These are phyloP conservation scores for Blechomonas ayalai DNA, from an alignment of 208 protist genomes.

Conservation along the genomic window DNA sequence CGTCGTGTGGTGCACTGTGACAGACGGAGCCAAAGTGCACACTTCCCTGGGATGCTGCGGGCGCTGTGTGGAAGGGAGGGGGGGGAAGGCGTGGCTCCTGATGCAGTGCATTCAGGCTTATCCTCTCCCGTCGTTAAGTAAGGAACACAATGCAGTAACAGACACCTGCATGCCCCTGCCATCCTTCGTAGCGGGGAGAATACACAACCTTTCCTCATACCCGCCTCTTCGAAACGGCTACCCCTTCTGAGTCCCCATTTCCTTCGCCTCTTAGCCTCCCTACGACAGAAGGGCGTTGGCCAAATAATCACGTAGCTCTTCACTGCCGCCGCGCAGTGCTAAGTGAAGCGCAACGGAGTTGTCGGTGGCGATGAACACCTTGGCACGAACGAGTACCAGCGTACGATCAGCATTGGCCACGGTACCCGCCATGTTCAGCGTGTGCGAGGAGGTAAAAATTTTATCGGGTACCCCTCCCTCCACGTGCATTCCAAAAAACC, in stretches of 20 bases:
- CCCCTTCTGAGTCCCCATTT: not conserved
- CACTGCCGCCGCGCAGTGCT: conserved; percentile 51
- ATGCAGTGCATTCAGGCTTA: too few species aligned
- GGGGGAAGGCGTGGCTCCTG: too few species aligned
- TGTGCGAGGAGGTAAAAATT: conserved; percentile 64
- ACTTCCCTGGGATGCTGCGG: too few species aligned
- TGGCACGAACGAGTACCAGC: conserved; percentile 63
- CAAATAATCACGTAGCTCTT: conserved; percentile 70
- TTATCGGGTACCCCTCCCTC: conserved; percentile 64
- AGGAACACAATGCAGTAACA: too few species aligned
- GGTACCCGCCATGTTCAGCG: conserved; percentile 68
- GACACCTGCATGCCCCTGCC: too few species aligned
- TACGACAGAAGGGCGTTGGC: conserved; percentile 59
- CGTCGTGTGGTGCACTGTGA: too few species aligned
- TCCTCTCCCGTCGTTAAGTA: too few species aligned
- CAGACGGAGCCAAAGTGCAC: too few species aligned
- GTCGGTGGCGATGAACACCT: conserved; percentile 70
- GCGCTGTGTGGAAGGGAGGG: too few species aligned
- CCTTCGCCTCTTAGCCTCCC: conserved; percentile 1
- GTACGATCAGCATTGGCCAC: conserved; percentile 48
- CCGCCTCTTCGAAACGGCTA: too few species aligned
- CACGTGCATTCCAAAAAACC: conserved; percentile 85
- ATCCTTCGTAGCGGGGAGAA: too few species aligned
- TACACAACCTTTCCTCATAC: too few species aligned
- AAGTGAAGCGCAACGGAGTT: conserved; percentile 71